Base-by-base conservation (phyloP, 306 rosid genomes). In the Canavalia ensiformis region DNA sequence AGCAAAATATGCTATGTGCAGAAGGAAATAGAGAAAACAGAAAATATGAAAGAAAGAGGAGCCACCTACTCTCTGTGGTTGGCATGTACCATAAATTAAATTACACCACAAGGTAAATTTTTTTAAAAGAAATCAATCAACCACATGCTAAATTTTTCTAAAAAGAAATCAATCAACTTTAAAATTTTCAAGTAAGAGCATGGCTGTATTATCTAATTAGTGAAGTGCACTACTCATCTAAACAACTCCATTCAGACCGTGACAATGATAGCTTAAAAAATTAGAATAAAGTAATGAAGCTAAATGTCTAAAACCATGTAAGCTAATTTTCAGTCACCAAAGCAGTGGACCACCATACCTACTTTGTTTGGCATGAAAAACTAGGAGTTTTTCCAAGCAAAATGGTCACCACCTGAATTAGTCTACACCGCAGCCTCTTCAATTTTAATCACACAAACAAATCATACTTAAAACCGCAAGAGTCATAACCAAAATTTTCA, bases 401-500 rank as follows among this genome's bases (percentile, higher is more conserved):
- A 18, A 71, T 69, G n/a, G 31, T 3, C 9, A 6, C 60, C 13
- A 70, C 4, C 33, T 0, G 47, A 2, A 72, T 28, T 54, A 54
- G 29, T 41, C 64, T 39, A 25, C 58, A 56, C 41, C 2, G 47
- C n/a, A 75, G 13, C 8, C 30, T 59, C n/a, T 35, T 73, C 46
- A 72, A 4, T 45, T 63, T 10, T 5, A 37, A 12, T 30, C 5
- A 65, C 25, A 31, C 37, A 1, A 51, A 59, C 56, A 39, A 18
- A 74, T 54, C 59, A 41, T 34, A 50, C 2, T 8, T 39, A 66
- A 74, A 67, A 45, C 8, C 29, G 67, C 33, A 71, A 71, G 49
- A 49, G 39, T 42, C 8, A 72, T n/a, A 60, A 54, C 42, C 42
- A 46, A 4, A 39, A 29, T 54, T 13, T 67, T 8, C 44, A 3